phyloP scores from a whole-genome alignment of 352 stramenopile genomes.

The Sclerospora graminicola region DNA sequence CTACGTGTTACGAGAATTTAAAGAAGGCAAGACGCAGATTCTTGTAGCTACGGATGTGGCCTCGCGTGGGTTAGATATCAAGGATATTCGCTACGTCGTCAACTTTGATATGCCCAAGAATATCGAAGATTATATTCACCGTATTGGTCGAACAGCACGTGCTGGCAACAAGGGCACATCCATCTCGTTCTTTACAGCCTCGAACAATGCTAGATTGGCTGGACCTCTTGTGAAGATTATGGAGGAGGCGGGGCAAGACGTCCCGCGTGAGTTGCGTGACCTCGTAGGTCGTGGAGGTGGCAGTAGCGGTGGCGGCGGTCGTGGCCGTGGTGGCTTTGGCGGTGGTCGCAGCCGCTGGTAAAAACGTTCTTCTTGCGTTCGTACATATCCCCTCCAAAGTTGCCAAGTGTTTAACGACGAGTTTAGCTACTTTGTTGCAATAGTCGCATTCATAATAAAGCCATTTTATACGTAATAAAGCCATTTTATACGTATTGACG shows the following conservation, averaged over 20 bases:
- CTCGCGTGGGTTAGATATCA: conserved; percentile 98
- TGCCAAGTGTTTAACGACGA: neutral
- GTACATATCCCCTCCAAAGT: neutral
- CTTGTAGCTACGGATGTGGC: conserved; percentile 99
- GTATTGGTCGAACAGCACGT: conserved; percentile 97
- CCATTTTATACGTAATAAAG: neutral
- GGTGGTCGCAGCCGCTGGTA: conserved; percentile 47
- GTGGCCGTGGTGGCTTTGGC: conserved; percentile 42
- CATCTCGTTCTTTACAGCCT: conserved; percentile 91
- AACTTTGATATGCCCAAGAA: conserved; percentile 99
- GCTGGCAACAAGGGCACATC: conserved; percentile 91
- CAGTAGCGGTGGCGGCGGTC: conserved; percentile 45
- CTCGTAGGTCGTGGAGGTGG: conserved; percentile 57
- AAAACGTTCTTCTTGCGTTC: conserved; percentile 9
- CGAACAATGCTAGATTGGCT: conserved; percentile 75
- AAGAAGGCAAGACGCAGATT: conserved; percentile 89
- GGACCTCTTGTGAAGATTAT: conserved; percentile 85
- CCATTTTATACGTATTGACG: neutral
- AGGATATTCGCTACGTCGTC: conserved; percentile 98
- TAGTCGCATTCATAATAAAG: too few species aligned
- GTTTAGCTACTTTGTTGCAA: too few species aligned
- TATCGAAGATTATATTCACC: conserved; percentile 98
- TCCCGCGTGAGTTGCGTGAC: conserved; percentile 76
- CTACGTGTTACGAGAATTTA: conserved; percentile 96
- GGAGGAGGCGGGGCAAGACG: conserved; percentile 77